Evolutionary conservation across 352 stramenopile genomes (phyloP).

Genomic region (Pythium apleroticum): DNA sequence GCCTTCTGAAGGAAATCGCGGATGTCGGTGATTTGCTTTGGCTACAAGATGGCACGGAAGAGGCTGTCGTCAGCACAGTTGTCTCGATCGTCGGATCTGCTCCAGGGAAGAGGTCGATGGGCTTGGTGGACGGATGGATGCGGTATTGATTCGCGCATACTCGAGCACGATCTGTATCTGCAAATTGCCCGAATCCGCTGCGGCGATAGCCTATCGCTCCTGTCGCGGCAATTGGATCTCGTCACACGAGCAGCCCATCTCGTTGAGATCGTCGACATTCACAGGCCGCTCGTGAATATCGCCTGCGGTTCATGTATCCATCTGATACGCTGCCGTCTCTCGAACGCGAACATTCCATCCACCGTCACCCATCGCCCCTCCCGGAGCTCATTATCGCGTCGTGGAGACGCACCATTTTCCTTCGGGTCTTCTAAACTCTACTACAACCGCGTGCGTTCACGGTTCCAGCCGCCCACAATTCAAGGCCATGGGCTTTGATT

Average conservation of each 20-base stretch:
- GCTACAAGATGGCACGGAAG: conserved; percentile 48
- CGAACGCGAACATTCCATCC: neutral
- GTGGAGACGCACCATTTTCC: conserved; percentile 69
- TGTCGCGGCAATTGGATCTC: neutral
- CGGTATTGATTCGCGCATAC: neutral
- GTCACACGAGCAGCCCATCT: neutral
- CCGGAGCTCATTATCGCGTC: neutral
- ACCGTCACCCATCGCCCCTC: conserved; percentile 6
- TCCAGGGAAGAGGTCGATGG: neutral
- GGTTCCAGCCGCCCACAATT: conserved; percentile 14
- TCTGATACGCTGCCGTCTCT: neutral
- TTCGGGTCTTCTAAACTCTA: conserved; percentile 90
- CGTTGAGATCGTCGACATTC: neutral
- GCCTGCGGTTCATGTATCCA: neutral
- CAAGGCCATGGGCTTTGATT: conserved; percentile 34
- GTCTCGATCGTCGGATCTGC: neutral
- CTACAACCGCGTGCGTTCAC: conserved; percentile 31
- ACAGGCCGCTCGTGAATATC: neutral
- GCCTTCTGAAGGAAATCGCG: conserved; percentile 99
- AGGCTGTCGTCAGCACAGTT: neutral
- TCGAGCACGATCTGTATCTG: neutral
- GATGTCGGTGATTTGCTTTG: conserved; percentile 99
- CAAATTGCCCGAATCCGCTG: neutral
- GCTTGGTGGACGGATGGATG: neutral
- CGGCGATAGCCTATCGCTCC: neutral